These are phyloP conservation scores for Trametes gibbosa DNA, from an alignment of 768 basidiomycete species.

Conservation along the genomic window DNA sequence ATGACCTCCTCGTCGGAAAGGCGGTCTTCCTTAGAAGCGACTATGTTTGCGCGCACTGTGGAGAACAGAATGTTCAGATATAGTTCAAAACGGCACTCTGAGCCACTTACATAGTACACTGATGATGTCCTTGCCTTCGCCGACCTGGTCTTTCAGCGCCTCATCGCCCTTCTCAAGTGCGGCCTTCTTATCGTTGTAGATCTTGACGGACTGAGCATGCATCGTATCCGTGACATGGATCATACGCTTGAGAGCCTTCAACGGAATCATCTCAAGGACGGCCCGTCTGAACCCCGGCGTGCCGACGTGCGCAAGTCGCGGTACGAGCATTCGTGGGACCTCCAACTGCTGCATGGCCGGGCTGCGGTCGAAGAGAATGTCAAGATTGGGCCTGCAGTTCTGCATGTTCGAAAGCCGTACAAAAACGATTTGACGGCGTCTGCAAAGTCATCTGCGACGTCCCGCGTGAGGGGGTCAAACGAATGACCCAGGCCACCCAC, in stretches of 20 bases:
- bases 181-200: constrained; percentile 5
- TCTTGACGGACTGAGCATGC: background rate
- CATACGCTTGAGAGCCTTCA: constrained; percentile 11
- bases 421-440: constrained; percentile 14
- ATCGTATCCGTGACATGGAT: background rate
- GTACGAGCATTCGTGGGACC: background rate
- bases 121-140: constrained; percentile 23
- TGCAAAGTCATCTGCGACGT: constrained; percentile 14
- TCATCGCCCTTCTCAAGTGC: constrained; percentile 16
- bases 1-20: constrained; percentile 15
- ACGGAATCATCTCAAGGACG: constrained; percentile 34
- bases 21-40: constrained; percentile 3
- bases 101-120: constrained; percentile 15
- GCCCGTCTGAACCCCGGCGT: constrained; percentile 29
- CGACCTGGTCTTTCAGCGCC: constrained; percentile 4
- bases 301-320: background rate
- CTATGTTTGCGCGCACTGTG: constrained; percentile 18
- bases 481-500: constrained; percentile 19
- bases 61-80: too few species aligned
- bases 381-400: too few species aligned
- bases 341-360: background rate
- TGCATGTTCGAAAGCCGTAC: background rate
- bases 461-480: constrained; percentile 14
- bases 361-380: background rate
- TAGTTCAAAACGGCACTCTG: too few species aligned